Evolutionary conservation across 352 stramenopile species (phyloP).

Genomic region (Phytophthora hybrid): DNA sequence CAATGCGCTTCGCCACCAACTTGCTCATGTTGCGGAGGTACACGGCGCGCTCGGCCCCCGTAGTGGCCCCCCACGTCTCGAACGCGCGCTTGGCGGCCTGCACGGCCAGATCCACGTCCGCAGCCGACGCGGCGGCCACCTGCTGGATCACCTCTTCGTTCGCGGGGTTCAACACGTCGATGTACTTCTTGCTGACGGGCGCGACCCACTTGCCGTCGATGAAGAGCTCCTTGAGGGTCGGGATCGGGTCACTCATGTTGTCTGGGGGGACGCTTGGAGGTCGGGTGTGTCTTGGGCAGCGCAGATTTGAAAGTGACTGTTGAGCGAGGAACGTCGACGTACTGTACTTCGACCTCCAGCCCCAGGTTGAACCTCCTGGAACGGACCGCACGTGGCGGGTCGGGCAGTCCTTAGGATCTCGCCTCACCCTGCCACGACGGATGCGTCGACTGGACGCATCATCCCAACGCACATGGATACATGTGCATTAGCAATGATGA

Average conservation of each 20-base stretch:
- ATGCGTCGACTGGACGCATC: too few relatives aligned
- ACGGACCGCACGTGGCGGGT: background rate
- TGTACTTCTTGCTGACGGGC: slow-evolving; percentile 36
- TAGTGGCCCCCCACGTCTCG: slow-evolving; percentile 54
- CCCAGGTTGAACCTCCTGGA: background rate
- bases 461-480: too few relatives aligned
- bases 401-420: background rate
- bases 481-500: too few relatives aligned
- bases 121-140: slow-evolving; percentile 50
- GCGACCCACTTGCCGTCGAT: slow-evolving; percentile 70
- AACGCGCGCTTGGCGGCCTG: slow-evolving; percentile 56
- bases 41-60: slow-evolving; percentile 46
- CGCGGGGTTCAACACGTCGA: slow-evolving; percentile 54
- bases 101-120: slow-evolving; percentile 64
- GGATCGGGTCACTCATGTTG: slow-evolving; percentile 44
- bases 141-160: slow-evolving; percentile 66
- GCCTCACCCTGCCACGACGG: background rate
- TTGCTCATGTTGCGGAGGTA: slow-evolving; percentile 23
- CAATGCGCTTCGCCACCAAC: slow-evolving; percentile 31
- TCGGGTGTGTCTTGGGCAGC: background rate
- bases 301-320: background rate
- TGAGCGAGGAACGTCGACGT: background rate
- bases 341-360: background rate
- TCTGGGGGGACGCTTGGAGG: background rate
- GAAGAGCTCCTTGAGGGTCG: slow-evolving; percentile 63